Conservation (phyloP, 1,284 basidiomycete genomes). For the Fomitopsis palustris region DNA sequence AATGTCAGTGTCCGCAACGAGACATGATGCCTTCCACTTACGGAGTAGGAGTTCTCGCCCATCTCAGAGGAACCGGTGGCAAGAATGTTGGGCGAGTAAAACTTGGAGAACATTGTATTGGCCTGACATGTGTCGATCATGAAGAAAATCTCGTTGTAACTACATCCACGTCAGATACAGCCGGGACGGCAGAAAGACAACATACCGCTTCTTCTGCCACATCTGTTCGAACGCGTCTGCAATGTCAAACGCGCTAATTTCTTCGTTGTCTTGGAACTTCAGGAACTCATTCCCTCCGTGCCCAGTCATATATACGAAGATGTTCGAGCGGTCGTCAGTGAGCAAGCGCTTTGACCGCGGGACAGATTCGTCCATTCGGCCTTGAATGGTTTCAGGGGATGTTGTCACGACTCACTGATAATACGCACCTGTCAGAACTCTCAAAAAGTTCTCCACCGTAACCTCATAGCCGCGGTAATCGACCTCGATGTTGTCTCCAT, state of each 20-base stretch:
- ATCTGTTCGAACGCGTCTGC: constrained; percentile 98
- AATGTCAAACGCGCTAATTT: constrained; percentile 93
- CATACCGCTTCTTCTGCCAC: constrained; percentile 91
- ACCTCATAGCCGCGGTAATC: constrained; percentile 99
- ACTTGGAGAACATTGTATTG: constrained; percentile 91
- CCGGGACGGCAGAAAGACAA: neutral
- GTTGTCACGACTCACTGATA: too few relatives aligned
- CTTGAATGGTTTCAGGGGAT: constrained; percentile 30
- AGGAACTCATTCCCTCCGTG: constrained; percentile 98
- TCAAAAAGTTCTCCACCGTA: constrained; percentile 93
- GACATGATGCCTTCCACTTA: constrained; percentile 33
- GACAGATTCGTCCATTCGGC: constrained; percentile 70
- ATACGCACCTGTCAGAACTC: constrained; percentile 79
- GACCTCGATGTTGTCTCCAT: constrained; percentile 96
- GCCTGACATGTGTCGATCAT: constrained; percentile 99
- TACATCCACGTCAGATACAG: constrained; percentile 25
- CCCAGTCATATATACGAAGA: constrained; percentile 98
- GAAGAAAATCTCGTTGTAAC: constrained; percentile 96
- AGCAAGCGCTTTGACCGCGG: constrained; percentile 91
- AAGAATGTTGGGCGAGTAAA: constrained; percentile 95
- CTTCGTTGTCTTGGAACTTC: constrained; percentile 99
- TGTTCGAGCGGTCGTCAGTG: constrained; percentile 88
- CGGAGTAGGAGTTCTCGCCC: constrained; percentile 94
- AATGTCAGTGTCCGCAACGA: neutral
- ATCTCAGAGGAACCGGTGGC: constrained; percentile 88